Percentiles rank a stretch among this genome's conserved stretches.
These are phyloP conservation scores for Cyclocybe aegerita DNA, from an alignment of 768 basidiomycete species.

Conservation along the genomic window DNA sequence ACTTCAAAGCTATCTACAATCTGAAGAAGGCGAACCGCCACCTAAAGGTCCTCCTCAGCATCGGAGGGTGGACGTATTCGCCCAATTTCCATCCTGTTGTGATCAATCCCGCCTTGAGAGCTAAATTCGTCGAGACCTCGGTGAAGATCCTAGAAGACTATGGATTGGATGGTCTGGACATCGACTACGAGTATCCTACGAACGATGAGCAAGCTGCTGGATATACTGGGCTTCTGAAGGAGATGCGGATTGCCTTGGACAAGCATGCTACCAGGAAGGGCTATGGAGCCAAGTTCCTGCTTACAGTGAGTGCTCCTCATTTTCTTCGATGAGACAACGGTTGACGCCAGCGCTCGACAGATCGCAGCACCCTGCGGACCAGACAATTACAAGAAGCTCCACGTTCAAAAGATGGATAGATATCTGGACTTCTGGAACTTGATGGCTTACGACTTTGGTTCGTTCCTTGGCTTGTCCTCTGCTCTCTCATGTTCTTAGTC, in stretches of 20 bases:
- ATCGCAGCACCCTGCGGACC: conserved; percentile 93
- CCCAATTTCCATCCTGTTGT: conserved; percentile 85
- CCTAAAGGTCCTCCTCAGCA: conserved; percentile 80
- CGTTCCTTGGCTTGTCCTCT: conserved; percentile 16
- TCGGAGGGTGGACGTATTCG: conserved; percentile 96
- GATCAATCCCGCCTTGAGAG: conserved; percentile 55
- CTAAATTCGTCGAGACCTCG: conserved; percentile 78
- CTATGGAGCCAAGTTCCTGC: conserved; percentile 59
- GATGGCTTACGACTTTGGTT: conserved; percentile 90
- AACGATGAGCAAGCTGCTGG: conserved; percentile 76
- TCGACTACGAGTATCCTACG: conserved; percentile 93
- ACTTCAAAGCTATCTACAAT: conserved; percentile 90
- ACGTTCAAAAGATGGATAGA: conserved; percentile 81
- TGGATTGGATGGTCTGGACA: conserved; percentile 88
- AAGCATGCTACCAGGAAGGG: conserved; percentile 61
- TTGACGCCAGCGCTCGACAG: conserved; percentile 32
- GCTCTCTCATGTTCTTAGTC: not conserved
- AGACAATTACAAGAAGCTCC: conserved; percentile 78
- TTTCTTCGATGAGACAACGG: not conserved
- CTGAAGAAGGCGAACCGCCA: conserved; percentile 86
- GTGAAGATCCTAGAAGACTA: conserved; percentile 86
- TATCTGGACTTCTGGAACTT: conserved; percentile 96
- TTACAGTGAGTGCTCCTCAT: conserved; percentile 58
- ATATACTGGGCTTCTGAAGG: conserved; percentile 79
- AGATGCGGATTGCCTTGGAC: conserved; percentile 76